Percentiles rank a stretch among this genome's conserved stretches.
Conservation (phyloP, 148 eudicot genomes). For the Salicornia ramosissima region DNA sequence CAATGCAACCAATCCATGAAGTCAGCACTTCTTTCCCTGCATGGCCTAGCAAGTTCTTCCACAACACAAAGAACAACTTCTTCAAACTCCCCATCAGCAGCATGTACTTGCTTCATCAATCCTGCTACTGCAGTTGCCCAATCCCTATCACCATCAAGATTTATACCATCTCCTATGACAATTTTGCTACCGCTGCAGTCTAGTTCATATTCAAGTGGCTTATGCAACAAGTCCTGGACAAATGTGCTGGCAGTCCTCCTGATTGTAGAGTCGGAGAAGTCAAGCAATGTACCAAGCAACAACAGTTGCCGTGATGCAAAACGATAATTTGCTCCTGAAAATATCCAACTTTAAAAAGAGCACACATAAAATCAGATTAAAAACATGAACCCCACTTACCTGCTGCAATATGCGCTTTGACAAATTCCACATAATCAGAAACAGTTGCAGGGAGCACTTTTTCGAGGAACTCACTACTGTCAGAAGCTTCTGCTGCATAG, state of each 20-base stretch:
- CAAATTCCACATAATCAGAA: slow-evolving; percentile 70
- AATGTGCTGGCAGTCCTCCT: slow-evolving; percentile 68
- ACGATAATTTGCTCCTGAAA: slow-evolving; percentile 69
- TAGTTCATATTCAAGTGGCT: slow-evolving; percentile 58
- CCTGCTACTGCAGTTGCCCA: slow-evolving; percentile 85
- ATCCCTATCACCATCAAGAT: slow-evolving; percentile 76
- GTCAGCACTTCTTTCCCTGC: slow-evolving; percentile 95
- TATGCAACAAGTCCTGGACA: slow-evolving; percentile 54
- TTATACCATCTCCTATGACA: slow-evolving; percentile 87
- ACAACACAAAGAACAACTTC: slow-evolving; percentile 63
- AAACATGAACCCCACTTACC: slow-evolving; percentile 41
- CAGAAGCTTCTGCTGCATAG: slow-evolving; percentile 96
- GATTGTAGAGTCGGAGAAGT: slow-evolving; percentile 82
- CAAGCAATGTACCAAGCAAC: slow-evolving; percentile 82
- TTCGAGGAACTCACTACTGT: slow-evolving; percentile 78
- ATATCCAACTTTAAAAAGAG: slow-evolving; percentile 1
- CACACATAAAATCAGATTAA: slow-evolving; percentile 8
- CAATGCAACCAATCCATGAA: slow-evolving; percentile 91
- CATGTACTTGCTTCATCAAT: slow-evolving; percentile 69
- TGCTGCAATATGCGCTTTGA: slow-evolving; percentile 73
- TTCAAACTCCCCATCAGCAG: slow-evolving; percentile 88
- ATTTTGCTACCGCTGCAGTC: slow-evolving; percentile 57
- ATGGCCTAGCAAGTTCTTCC: slow-evolving; percentile 79
- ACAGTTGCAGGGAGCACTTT: slow-evolving; percentile 73
- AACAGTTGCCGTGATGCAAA: slow-evolving; percentile 80